Evolutionary conservation across 768 basidiomycete genomes (phyloP), one percentile per base, ranked within the genome.

Genomic region (Pleurotus djamor): DNA sequence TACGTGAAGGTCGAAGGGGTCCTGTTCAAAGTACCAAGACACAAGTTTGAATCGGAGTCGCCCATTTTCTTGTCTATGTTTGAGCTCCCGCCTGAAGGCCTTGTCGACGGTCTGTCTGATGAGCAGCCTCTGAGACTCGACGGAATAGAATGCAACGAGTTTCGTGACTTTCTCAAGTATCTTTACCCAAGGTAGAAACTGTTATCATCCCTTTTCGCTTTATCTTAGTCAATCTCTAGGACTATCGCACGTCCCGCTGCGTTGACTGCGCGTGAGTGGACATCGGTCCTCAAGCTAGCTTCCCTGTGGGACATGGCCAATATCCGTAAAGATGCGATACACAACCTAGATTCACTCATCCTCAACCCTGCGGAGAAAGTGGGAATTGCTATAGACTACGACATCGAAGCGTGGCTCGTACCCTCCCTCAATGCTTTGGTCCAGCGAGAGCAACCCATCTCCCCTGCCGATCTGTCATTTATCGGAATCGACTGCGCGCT

Each of bases 401-500:
- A 52, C 13, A 43, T 61, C 28, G 38, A 36, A 7, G 8, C 28
- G 13, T 61, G 60, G 60, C 28, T 58, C 17, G 17, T 58, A 21
- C 48, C 56, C 17, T 21, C 60, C 33, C 37, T 61, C 33, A 38
- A 58, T 2, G 16, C 50, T n/a, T 36, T 58, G 16, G 48, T 55
- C 2, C 16, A 34, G 36, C 60, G 38, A n/a, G 16, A 4, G 16
- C 28, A 57, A 41, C 66, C 69, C 13, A 60, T 73, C 35, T 55
- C 47, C 28, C 41, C 66, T 3, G 50, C 60, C 9, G 74, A 75
- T 21, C 61, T 57, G 4, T 55, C 45, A 1, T 57, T 38, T 12
- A 44, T 76, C 13, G 74, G 75, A 2, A 8, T 60, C 14, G 55
- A 60, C 7, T 60, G 50, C 16, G 58, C 61, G 3, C 48, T 70